Conservation (phyloP, 2,329 filamentous ascomycete genomes). For the Fusarium paranaense region DNA sequence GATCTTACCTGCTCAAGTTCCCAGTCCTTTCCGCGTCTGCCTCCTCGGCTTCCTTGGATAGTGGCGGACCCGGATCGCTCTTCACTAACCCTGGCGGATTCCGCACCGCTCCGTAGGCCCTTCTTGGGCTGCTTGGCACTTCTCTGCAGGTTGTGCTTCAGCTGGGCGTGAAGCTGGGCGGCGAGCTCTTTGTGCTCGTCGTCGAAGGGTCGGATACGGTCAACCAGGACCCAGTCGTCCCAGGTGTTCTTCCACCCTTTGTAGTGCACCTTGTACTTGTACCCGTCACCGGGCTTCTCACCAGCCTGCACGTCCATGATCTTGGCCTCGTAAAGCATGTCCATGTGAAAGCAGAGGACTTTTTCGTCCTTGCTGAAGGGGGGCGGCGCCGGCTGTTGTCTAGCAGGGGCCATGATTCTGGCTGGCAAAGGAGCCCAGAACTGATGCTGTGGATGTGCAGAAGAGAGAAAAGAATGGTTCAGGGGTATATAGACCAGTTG, state of each 20-base stretch:
- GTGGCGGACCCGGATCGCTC: conserved; percentile 73
- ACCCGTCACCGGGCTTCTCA: conserved; percentile 76
- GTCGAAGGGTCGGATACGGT: conserved; percentile 92
- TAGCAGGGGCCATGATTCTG: conserved; percentile 55
- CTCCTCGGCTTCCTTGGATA: conserved; percentile 73
- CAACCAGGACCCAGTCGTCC: conserved; percentile 98
- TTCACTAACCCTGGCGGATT: conserved; percentile 77
- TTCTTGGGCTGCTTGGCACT: conserved; percentile 67
- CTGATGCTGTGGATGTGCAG: conserved; percentile 22
- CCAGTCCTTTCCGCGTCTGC: conserved; percentile 81
- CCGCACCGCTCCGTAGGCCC: conserved; percentile 51
- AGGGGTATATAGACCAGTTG: conserved; percentile 2
- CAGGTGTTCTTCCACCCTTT: conserved; percentile 99
- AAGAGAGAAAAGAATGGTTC: conserved; percentile 1
- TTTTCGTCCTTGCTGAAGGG: conserved; percentile 84
- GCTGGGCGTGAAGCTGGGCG: conserved; percentile 75
- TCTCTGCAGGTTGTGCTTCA: conserved; percentile 69
- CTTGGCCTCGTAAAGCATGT: conserved; percentile 97
- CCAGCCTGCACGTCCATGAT: conserved; percentile 82
- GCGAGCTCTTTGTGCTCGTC: conserved; percentile 96
- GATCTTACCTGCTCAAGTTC: conserved; percentile 81
- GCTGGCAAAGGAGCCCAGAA: conserved; percentile 20
- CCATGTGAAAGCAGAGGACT: conserved; percentile 96
- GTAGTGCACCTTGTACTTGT: conserved; percentile 95
- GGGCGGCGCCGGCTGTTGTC: conserved; percentile 58